These are phyloP conservation scores for Kalmanozyma brasiliensis DNA, from an alignment of 1,284 basidiomycete genomes.

Conservation along the genomic window DNA sequence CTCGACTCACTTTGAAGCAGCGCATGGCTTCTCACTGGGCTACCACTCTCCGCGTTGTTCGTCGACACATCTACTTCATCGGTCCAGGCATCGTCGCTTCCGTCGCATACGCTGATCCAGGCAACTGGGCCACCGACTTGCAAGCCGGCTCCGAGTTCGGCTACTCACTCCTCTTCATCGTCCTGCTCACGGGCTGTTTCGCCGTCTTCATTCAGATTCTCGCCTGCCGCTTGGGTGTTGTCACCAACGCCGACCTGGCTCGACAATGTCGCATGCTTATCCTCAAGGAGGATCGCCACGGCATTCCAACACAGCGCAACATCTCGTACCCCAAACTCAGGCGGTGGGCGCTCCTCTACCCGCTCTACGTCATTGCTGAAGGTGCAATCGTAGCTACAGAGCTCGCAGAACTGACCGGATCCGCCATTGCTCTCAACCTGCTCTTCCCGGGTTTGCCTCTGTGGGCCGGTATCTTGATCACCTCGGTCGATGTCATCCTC, in stretches of 20 bases:
- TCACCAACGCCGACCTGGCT: constrained; percentile 69
- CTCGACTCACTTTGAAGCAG: too few species aligned
- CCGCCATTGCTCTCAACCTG: constrained; percentile 80
- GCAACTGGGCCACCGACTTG: constrained; percentile 67
- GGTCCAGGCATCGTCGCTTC: constrained; percentile 61
- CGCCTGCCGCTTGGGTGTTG: constrained; percentile 71
- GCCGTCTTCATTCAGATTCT: constrained; percentile 81
- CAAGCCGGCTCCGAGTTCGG: constrained; percentile 71
- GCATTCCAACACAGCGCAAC: constrained; percentile 72
- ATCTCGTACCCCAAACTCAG: constrained; percentile 78
- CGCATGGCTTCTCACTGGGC: constrained; percentile 17
- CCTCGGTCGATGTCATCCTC: constrained; percentile 83
- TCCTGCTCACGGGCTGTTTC: constrained; percentile 83
- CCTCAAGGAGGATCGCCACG: constrained; percentile 42
- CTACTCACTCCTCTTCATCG: constrained; percentile 85
- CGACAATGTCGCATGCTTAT: constrained; percentile 56
- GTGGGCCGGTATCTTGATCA: constrained; percentile 75
- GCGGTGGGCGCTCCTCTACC: constrained; percentile 68
- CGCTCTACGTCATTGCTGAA: constrained; percentile 74
- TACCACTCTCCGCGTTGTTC: constrained; percentile 22
- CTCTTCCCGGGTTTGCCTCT: constrained; percentile 78
- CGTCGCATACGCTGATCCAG: constrained; percentile 62
- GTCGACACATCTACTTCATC: constrained; percentile 53
- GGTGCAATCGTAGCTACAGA: constrained; percentile 77
- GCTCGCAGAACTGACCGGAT: constrained; percentile 78